Evolutionary conservation across 176 grass and related monocot species (phyloP), one percentile per base, ranked within the genome.

Genomic region (Aechmea fasciata): DNA sequence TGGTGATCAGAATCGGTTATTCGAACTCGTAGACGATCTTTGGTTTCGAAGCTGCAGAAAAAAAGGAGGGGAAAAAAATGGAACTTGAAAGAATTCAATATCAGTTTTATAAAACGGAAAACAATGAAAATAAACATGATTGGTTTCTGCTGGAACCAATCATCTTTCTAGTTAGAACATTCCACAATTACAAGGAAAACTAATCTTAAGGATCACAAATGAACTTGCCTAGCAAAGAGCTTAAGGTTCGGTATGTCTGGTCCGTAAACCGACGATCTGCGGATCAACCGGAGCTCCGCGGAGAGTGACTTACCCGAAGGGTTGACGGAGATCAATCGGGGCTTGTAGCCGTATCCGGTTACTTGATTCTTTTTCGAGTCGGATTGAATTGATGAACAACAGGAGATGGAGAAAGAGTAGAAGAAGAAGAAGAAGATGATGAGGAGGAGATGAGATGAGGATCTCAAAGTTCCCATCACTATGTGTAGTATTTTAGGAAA

Each of bases 1-100:
- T 14, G 71, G 28, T 50, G 52, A 19, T 90, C 88, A 3, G 81
- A 75, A 57, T 96, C 89, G n/a, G 93, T 87, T 59, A 96, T 92
- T 81, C 83, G 78, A 11, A 97, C 93, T 64, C 78, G 83, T 51
- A 97, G 80, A 13, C 86, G 83, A 75, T 57, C 79, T 73, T 83
- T 74, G 12, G 86, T 97, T 71, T 92, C 93, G 0, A 85, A 71
- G 77, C 88, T 96, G 76, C 72, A n/a, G 12, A 4, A 23, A 55
- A 4, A 23, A 55, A 59, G 7, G 54, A 59, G n/a, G 25, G 25
- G 1, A 26, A 55, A 41, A 41, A 41, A 41, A 5, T 5, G 5
- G 33, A 8, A 41, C 0, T 41, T 41, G 33, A 8, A 41, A 5
- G 29, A 33, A 33, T 33, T 33, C 29, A 33, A 33, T 6, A 33